Percentiles rank a stretch among this genome's conserved stretches.
Evolutionary conservation across 2,329 filamentous ascomycete genomes (phyloP).

Genomic region (Fusarium multiceps): DNA sequence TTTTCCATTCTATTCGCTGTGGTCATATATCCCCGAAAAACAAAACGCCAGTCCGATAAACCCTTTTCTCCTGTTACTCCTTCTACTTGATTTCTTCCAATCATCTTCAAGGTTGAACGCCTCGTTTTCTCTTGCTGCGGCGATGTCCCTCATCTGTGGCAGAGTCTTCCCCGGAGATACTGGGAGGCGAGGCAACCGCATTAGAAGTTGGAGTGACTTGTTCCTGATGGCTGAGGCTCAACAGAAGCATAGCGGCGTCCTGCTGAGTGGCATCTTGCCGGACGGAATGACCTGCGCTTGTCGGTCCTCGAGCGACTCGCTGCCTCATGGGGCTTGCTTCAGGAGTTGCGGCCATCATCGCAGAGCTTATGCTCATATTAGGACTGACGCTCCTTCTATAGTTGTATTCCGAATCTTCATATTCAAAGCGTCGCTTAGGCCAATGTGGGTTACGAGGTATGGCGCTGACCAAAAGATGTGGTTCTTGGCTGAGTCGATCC

Average conservation of each 20-base stretch:
- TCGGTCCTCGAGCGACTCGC: neutral
- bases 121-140: conserved; percentile 41
- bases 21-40: conserved; percentile 25
- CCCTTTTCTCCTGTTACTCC: neutral
- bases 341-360: conserved; percentile 27
- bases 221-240: conserved; percentile 34
- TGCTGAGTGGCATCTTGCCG: conserved; percentile 40
- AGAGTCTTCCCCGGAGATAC: neutral
- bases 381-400: conserved; percentile 41
- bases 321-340: conserved; percentile 32
- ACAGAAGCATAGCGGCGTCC: conserved; percentile 41
- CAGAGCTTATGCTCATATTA: conserved; percentile 26
- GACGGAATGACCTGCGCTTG: conserved; percentile 13
- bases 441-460: conserved; percentile 24
- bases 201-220: conserved; percentile 1
- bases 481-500: neutral
- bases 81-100: neutral
- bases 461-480: neutral
- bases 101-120: conserved; percentile 24
- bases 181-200: neutral
- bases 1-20: conserved; percentile 37
- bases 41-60: neutral
- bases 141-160: conserved; percentile 27
- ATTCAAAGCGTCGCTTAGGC: conserved; percentile 39
- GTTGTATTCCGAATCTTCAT: conserved; percentile 31